phyloP scores from a whole-genome alignment of 1,284 basidiomycete species.

The Gymnopus androsaceus region DNA sequence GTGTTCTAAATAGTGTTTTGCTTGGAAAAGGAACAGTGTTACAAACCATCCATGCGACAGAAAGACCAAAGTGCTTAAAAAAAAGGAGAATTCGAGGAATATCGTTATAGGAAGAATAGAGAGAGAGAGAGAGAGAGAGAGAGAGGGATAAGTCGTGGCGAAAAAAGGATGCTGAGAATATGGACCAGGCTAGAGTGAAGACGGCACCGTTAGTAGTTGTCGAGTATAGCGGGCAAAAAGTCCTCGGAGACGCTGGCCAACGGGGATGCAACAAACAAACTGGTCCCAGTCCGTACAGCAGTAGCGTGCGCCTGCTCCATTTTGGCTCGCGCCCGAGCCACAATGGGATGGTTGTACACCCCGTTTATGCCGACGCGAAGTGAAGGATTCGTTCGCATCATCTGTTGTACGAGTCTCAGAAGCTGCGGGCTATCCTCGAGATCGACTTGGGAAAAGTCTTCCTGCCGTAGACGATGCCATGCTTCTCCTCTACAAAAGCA shows the following conservation, averaged over 20 bases:
- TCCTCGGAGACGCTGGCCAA: slow-evolving; percentile 57
- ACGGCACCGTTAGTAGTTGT: slow-evolving; percentile 22
- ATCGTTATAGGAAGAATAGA: not conserved
- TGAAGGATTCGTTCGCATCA: slow-evolving; percentile 78
- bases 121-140: not conserved
- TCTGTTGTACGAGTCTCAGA: slow-evolving; percentile 68
- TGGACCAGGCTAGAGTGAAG: not conserved
- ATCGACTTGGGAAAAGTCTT: slow-evolving; percentile 92
- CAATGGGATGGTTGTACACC: slow-evolving; percentile 66
- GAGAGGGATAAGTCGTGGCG: too few relatives aligned
- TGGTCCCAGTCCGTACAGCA: slow-evolving; percentile 40
- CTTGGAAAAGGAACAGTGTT: too few relatives aligned
- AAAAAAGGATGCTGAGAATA: not conserved
- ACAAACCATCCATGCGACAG: too few relatives aligned
- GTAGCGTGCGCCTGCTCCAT: slow-evolving; percentile 59
- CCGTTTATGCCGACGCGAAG: slow-evolving; percentile 59
- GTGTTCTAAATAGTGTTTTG: too few relatives aligned
- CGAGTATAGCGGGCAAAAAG: slow-evolving; percentile 68
- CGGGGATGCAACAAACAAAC: slow-evolving; percentile 65
- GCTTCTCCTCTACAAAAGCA: slow-evolving; percentile 67
- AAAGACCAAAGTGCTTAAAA: too few relatives aligned
- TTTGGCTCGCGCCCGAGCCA: slow-evolving; percentile 61
- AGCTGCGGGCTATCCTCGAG: slow-evolving; percentile 75
- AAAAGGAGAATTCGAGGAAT: not conserved
- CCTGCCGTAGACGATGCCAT: slow-evolving; percentile 91